A percentile compares a stretch with the other conserved stretches of the same genome.
These are phyloP conservation scores for Mortierella sp. DNA, from an alignment of 371 early-diverging fungal species.

Conservation along the genomic window DNA sequence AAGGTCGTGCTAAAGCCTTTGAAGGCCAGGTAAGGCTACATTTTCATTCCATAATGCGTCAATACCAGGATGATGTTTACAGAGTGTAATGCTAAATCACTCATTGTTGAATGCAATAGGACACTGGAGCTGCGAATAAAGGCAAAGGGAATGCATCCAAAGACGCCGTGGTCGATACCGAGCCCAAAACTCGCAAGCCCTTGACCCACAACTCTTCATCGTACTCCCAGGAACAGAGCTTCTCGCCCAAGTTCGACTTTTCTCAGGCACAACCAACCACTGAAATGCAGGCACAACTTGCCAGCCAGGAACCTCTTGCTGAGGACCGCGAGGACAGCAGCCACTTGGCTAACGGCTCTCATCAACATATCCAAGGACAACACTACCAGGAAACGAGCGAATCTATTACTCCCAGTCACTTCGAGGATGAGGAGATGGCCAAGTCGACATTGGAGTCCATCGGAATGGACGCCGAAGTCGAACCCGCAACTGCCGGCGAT, in stretches of 20 bases:
- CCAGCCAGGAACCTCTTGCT: constrained; percentile 13
- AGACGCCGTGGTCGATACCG: neutral
- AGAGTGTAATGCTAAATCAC: neutral
- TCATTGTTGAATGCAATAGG: neutral
- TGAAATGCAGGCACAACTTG: neutral
- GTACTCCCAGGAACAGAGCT: constrained; percentile 29
- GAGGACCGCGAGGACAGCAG: constrained; percentile 15
- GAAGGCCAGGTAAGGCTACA: constrained; percentile 34
- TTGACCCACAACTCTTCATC: constrained; percentile 21
- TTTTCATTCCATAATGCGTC: too few species aligned
- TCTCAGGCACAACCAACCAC: neutral
- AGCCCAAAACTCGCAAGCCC: constrained; percentile 10
- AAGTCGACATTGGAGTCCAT: neutral
- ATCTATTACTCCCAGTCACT: neutral
- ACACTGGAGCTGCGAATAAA: constrained; percentile 6
- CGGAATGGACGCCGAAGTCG: neutral
- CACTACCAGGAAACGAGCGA: neutral
- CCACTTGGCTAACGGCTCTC: neutral
- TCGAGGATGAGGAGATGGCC: constrained; percentile 4
- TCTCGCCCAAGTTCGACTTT: constrained; percentile 18
- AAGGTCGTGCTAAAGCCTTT: constrained; percentile 41
- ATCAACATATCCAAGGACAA: neutral
- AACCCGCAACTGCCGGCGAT: neutral
- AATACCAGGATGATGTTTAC: too few species aligned
- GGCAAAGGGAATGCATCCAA: constrained; percentile 6